Conservation (phyloP, 805 yeast genomes). For the Kurtzmaniella cleridarum region DNA sequence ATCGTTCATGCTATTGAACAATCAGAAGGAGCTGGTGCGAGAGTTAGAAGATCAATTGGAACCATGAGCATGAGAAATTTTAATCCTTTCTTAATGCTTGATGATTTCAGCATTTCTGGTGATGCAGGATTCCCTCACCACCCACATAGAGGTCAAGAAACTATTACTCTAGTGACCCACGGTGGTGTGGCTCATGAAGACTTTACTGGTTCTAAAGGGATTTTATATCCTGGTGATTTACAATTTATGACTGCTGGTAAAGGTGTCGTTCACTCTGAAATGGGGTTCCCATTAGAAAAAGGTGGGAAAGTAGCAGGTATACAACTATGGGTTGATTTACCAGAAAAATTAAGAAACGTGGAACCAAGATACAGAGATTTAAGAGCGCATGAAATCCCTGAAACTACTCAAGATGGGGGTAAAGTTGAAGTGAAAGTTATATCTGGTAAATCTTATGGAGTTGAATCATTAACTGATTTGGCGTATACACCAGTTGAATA, state of each 20-base stretch:
- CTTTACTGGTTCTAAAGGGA: conserved; percentile 19
- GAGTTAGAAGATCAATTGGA: conserved; percentile 78
- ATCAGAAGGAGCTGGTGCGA: conserved; percentile 85
- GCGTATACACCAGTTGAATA: conserved; percentile 80
- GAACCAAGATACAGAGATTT: conserved; percentile 18
- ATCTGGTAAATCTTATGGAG: conserved; percentile 72
- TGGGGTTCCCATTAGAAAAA: conserved; percentile 58
- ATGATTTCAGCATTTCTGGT: conserved; percentile 60
- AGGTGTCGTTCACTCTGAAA: conserved; percentile 20
- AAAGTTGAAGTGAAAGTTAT: conserved; percentile 46
- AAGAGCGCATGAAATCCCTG: conserved; percentile 19
- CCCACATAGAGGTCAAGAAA: conserved; percentile 37
- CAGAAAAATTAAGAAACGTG: conserved; percentile 50
- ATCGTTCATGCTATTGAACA: conserved; percentile 55
- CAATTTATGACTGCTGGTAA: conserved; percentile 24
- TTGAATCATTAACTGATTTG: conserved; percentile 64
- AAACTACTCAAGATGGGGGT: conserved; percentile 29
- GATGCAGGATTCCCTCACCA: conserved; percentile 44
- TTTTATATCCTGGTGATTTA: conserved; percentile 18
- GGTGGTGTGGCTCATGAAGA: conserved; percentile 37
- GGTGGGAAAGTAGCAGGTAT: conserved; percentile 54
- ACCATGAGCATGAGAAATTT: conserved; percentile 62
- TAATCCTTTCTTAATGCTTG: conserved; percentile 77
- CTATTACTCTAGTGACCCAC: conserved; percentile 26
- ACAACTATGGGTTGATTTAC: conserved; percentile 88